Evolutionary conservation across 1,284 basidiomycete species (phyloP).

Genomic region (Cystobasidium pallidum): DNA sequence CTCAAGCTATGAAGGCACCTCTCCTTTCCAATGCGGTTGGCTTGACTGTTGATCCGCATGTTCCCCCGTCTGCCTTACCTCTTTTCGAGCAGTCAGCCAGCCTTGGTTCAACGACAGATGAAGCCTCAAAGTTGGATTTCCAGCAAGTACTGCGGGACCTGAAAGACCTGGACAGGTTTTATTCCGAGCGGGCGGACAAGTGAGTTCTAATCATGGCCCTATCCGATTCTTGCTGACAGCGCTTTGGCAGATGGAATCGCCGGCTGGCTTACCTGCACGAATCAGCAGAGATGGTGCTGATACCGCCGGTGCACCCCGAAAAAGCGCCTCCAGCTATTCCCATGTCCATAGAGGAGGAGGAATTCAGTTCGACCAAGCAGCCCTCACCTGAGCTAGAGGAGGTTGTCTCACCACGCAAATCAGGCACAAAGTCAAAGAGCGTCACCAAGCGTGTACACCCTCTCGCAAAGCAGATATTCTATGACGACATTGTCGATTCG

Average conservation of each 20-base stretch:
- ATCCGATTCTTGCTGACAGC: neutral
- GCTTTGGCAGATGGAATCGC: constrained; percentile 6
- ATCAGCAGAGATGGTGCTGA: neutral
- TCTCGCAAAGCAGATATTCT: neutral
- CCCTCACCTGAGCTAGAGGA: constrained; percentile 17
- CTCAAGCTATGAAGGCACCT: neutral
- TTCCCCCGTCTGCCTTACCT: neutral
- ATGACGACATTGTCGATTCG: neutral
- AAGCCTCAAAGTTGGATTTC: neutral
- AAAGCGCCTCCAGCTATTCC: neutral
- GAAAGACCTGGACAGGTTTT: constrained; percentile 3
- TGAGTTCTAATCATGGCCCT: neutral
- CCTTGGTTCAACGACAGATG: neutral
- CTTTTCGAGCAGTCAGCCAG: neutral
- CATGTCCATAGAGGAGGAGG: neutral
- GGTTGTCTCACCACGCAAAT: neutral
- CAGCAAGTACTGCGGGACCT: neutral
- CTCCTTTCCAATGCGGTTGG: neutral
- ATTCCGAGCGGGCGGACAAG: neutral
- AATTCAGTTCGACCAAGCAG: neutral
- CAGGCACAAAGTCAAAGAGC: neutral
- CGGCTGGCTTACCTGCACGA: constrained; percentile 4
- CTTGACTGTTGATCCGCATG: neutral
- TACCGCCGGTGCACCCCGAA: neutral
- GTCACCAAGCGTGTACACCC: constrained; percentile 6